Evolutionary conservation across 306 rosid species (phyloP), one percentile per base, ranked within the genome.

Genomic region (Vigna trinervia): DNA sequence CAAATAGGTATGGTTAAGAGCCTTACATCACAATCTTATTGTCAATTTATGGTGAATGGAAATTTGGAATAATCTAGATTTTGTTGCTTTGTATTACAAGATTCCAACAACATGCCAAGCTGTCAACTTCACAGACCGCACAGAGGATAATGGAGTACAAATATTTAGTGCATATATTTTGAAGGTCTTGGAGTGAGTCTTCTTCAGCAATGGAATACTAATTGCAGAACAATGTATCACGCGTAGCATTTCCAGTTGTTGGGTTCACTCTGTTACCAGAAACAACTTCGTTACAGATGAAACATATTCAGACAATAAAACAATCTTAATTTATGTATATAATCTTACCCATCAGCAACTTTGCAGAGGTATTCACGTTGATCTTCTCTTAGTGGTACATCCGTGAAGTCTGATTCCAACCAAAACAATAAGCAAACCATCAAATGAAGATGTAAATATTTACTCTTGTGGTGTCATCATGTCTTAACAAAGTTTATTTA

Each of bases 351-450:
- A 64, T 92, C 97, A 46, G 98, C 97, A 79, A 87, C 79, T 89
- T 88, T 89, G 86, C 99, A 95, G 13, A 95, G 92, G 87, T 89
- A 90, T 73, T 79, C 90, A 34, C 96, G 89, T 69, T 95, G 99
- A 80, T 95, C 99, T 54, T 95, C 99, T 84, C 99, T 87, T 53
- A 95, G 76, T 51, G 97, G 99, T 78, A 95, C 97, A 48, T 94
- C 98, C 12, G 98, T 92, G 88, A 94, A 94, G 75, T 94, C 98
- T 90, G 90, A 36, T 68, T 64, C 82, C 58, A 51, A 17, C 11
- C 50, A 82, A 36, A 62, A 64, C 71, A 65, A 81, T n/a, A 57
- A 64, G 57, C 41, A 58, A 60, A 86, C 12, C 59, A 62, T 62
- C 62, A 38, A 57, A 58, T 66, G 59, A 73, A 53, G 17, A 48